These are phyloP conservation scores for Theobroma grandiflorum DNA, from an alignment of 441 rosid species.

Conservation along the genomic window DNA sequence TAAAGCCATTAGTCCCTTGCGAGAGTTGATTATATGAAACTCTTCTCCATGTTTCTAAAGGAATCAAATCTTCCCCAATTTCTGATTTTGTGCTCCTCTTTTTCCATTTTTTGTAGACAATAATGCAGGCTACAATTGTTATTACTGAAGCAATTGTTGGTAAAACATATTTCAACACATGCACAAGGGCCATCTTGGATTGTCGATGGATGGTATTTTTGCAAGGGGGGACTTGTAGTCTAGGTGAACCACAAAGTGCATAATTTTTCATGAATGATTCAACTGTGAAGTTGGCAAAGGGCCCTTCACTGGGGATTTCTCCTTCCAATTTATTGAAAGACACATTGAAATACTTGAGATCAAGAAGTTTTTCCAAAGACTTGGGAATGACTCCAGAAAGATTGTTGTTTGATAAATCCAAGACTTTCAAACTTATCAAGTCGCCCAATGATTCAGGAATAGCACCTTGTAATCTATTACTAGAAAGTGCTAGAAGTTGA, in stretches of 20 bases:
- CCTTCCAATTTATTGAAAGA: constrained; percentile 32
- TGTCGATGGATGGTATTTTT: background rate
- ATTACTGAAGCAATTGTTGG: background rate
- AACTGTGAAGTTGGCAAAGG: constrained; percentile 29
- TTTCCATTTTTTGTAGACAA: background rate
- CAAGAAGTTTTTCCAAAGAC: constrained; percentile 15
- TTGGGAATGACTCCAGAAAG: constrained; percentile 34
- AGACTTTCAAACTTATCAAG: constrained; percentile 21
- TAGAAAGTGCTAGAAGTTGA: constrained; percentile 7
- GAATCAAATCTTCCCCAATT: background rate
- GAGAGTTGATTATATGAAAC: constrained; percentile 21
- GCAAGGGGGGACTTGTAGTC: constrained; percentile 15
- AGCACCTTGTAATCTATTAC: constrained; percentile 28
- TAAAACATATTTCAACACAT: background rate
- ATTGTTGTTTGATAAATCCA: constrained; percentile 34
- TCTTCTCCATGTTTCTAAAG: constrained; percentile 32
- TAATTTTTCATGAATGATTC: constrained; percentile 26
- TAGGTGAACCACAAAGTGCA: constrained; percentile 25
- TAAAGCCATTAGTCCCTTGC: constrained; percentile 6
- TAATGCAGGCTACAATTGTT: background rate
- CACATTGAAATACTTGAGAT: constrained; percentile 25
- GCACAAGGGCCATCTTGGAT: background rate
- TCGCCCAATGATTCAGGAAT: constrained; percentile 34
- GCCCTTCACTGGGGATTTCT: constrained; percentile 27
- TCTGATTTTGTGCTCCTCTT: background rate